Base-by-base conservation (phyloP, 352 stramenopile species). In the Phytopythium vexans region DNA sequence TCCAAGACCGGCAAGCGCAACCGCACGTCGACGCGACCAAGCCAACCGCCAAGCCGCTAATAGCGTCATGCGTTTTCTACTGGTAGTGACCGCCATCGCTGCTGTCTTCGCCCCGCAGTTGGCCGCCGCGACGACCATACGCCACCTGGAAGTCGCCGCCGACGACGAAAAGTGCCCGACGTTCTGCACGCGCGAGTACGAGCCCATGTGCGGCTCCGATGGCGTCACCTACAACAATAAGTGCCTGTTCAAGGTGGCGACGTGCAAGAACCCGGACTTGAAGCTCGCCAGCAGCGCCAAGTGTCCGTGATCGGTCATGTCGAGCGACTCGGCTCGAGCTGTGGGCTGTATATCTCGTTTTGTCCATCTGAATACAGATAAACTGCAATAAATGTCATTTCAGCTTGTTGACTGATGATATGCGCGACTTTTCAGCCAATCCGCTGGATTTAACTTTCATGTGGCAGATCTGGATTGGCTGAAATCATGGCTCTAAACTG, bases 161-260 rank as follows among this genome's bases (percentile, higher is more conserved):
- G n/a, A 16, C 41, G 32, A 41, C 42, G 6, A n/a, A 11, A 16
- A 47, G 11, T 59, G 53, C 31, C 16, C 12, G n/a, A 14, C 41
- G 4, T 40, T 46, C 38, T 61, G 54, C 54, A 51, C 54, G 41
- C 34, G 45, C 34, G 54, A 61, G 46, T 56, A 56, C 54, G 4
- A 12, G 15, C 48, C 45, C 14, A 41, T 61, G n/a, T 61, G 54
- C 32, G 54, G 46, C 39, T 61, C 54, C 15, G 14, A 61, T 45
- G 48, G 48, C 47, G 31, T 48, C 46, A 61, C 39, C 27, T 61
- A 61, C 41, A 35, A 33, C 54, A 61, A 61, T 47, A 7, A 51
- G 15, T 61, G 54, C 37, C 33, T 56, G 54, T 41, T 61, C 32
- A 8, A 56, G n/a, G 32, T 16, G 5, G 54, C 54, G 9, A 32